Base-by-base conservation (phyloP, 768 basidiomycete species). In the Termitomyces sp. region DNA sequence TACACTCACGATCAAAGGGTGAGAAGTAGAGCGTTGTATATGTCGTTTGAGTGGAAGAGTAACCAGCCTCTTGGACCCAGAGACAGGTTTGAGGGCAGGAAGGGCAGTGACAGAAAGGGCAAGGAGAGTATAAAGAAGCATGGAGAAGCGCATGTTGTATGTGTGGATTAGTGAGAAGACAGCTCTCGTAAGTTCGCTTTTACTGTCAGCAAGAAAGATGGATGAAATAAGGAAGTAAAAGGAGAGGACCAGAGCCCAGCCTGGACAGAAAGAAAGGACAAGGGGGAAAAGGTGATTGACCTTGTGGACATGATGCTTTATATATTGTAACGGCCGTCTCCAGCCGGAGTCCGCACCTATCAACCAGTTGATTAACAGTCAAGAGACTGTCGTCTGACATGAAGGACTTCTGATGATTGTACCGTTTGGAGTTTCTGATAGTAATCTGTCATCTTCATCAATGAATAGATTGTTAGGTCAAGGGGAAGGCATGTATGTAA, bases 131-230 rank as follows among this genome's bases (percentile, higher is more conserved):
- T 79, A 76, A 58, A 84, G 73, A 62, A 89, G 75, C 59, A 79
- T 59, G 57, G 77, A 71, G 62, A 87, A 72, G 62, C 81, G 80
- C 87, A 90, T 89, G 62, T 64, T 70, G 44, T 53, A 24, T 60
- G 50, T 46, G 26, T 56, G 36, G 29, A 59, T 59, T 59, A 61
- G 55, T 46, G 63, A 58, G 48, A 50, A 59, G 60, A 54, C 65
- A 68, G 65, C 67, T 63, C 60, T 60, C 61, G 65, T 60, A 60
- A 67, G 63, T 54, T 50, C 58, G 55, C 48, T 50, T 37, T 53
- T 24, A 62, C 60, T 60, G 48, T 53, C 48, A 46, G 55, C 56
- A 58, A 59, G 61, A 68, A 64, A 67, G 61, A 10, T 36, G 22
- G 16, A 50, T 36, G 9, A 22, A 39, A 54, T 34, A 55, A 61